These are phyloP conservation scores for Aureobasidium sp. DNA, from an alignment of 2,329 filamentous ascomycete genomes.

Conservation along the genomic window DNA sequence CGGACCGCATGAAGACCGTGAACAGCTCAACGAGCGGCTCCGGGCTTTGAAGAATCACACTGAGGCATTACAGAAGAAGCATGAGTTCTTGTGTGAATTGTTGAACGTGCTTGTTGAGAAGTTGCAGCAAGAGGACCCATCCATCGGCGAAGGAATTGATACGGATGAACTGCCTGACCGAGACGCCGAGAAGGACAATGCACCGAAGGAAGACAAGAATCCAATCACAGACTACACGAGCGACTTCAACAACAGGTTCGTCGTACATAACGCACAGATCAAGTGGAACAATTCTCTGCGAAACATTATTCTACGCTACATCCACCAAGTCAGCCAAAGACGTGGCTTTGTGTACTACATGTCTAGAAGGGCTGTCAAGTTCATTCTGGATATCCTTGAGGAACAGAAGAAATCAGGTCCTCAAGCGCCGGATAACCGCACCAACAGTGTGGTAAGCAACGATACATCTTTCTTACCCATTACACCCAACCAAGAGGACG, in stretches of 20 bases:
- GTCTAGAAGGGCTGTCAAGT: slow-evolving; percentile 90
- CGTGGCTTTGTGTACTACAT: slow-evolving; percentile 97
- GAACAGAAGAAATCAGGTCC: slow-evolving; percentile 72
- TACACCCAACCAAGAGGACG: slow-evolving; percentile 47
- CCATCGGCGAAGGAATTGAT: slow-evolving; percentile 32
- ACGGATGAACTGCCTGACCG: slow-evolving; percentile 41
- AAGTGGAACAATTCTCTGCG: slow-evolving; percentile 97
- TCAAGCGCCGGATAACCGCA: background rate
- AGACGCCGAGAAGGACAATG: slow-evolving; percentile 20
- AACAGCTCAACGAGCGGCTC: slow-evolving; percentile 48
- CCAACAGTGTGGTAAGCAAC: background rate
- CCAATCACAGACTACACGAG: slow-evolving; percentile 75
- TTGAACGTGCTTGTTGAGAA: slow-evolving; percentile 50
- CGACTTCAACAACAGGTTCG: slow-evolving; percentile 97
- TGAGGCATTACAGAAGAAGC: slow-evolving; percentile 48
- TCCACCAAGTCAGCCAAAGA: slow-evolving; percentile 92
- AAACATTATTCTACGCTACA: slow-evolving; percentile 94
- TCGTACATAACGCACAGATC: slow-evolving; percentile 92
- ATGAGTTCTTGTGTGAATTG: slow-evolving; percentile 51
- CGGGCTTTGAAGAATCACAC: slow-evolving; percentile 48
- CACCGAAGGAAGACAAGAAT: slow-evolving; percentile 52
- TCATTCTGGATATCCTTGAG: slow-evolving; percentile 94
- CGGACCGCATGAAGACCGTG: slow-evolving; percentile 30
- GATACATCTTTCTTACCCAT: slow-evolving; percentile 16
- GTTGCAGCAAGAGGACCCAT: slow-evolving; percentile 49